These are phyloP conservation scores for Pichia inconspicua DNA, from an alignment of 1,139 yeast species.

Conservation along the genomic window DNA sequence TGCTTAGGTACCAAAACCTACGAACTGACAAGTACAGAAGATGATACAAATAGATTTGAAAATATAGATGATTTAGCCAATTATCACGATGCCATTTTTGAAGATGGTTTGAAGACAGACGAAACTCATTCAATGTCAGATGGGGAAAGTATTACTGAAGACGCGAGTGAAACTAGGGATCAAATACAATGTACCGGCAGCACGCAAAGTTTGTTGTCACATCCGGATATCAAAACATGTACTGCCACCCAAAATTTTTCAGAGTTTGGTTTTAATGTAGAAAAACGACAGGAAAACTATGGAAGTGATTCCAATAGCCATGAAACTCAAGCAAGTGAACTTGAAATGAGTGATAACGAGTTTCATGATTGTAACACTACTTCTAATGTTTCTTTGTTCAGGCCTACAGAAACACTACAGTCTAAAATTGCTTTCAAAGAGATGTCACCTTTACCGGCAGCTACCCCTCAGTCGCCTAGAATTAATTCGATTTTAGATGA, in stretches of 20 bases:
- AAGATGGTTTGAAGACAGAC: neutral
- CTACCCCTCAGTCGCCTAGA: slow-evolving; percentile 23
- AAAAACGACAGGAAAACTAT: neutral
- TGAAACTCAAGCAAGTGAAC: neutral
- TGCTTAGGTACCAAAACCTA: no score
- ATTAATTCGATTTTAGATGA: slow-evolving; percentile 17
- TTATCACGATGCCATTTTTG: neutral
- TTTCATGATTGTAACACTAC: neutral
- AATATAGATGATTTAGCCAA: neutral
- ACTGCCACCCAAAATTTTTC: no score
- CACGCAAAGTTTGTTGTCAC: no score
- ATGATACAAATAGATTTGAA: neutral
- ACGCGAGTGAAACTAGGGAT: neutral
- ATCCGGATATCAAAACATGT: no score
- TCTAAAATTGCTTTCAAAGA: slow-evolving; percentile 10
- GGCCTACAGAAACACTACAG: neutral
- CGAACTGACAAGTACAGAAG: neutral
- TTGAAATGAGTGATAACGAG: neutral
- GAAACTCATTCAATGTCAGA: no score
- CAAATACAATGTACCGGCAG: neutral
- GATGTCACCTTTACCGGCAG: slow-evolving; percentile 12
- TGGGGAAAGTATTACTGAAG: neutral
- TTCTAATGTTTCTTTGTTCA: neutral
- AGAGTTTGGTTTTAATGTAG: neutral
- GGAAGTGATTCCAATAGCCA: no score